These are phyloP conservation scores for Kickxella alabastrina DNA, from an alignment of 192 early-diverging fungal genomes.

Conservation along the genomic window DNA sequence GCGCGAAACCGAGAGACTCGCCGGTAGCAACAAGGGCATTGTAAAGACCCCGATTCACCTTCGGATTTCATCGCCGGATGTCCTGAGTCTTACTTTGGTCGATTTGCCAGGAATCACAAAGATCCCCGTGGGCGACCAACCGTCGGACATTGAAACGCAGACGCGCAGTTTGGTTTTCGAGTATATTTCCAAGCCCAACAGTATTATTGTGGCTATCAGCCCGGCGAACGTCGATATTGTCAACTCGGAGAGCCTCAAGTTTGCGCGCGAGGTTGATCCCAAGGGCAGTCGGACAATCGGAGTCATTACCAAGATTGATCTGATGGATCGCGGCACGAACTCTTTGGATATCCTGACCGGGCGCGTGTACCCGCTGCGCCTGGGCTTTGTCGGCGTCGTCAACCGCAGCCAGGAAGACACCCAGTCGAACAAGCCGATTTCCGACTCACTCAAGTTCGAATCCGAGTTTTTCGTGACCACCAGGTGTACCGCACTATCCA, in stretches of 20 bases:
- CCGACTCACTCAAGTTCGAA: constrained; percentile 63
- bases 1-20: constrained; percentile 72
- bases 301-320: constrained; percentile 77
- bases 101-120: constrained; percentile 83
- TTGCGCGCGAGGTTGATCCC: constrained; percentile 80
- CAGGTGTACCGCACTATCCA: constrained; percentile 69
- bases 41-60: constrained; percentile 73
- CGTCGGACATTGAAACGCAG: constrained; percentile 77
- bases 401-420: constrained; percentile 84
- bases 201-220: constrained; percentile 77
- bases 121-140: constrained; percentile 72
- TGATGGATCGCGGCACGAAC: constrained; percentile 83
- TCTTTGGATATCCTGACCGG: constrained; percentile 76
- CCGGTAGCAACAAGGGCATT: constrained; percentile 77
- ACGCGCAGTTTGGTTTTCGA: constrained; percentile 71
- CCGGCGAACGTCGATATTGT: constrained; percentile 79
- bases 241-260: constrained; percentile 81
- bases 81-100: constrained; percentile 76
- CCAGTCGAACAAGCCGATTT: constrained; percentile 64
- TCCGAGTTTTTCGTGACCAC: constrained; percentile 66
- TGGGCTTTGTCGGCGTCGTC: constrained; percentile 79
- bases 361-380: constrained; percentile 68
- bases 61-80: constrained; percentile 70
- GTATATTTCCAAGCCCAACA: constrained; percentile 80
- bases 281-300: constrained; percentile 76